Conservation (phyloP, 2,329 filamentous ascomycete genomes). For the Torrubiella hemipterigena region DNA sequence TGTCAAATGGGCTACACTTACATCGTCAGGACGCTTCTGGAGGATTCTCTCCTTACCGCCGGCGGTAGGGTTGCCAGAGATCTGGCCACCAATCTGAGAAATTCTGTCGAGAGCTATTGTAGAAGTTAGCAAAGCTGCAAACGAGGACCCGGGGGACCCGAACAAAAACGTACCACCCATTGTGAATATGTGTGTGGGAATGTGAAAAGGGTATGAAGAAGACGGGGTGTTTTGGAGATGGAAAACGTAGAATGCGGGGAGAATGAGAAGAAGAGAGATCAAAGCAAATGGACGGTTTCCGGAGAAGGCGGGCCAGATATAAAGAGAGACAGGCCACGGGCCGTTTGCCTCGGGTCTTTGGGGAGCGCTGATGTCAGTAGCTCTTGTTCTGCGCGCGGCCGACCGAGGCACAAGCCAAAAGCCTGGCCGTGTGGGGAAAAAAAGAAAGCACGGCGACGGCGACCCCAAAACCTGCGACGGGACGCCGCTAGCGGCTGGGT, state of each 20-base stretch:
- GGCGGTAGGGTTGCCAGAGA: conserved; percentile 46
- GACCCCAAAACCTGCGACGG: too few relatives aligned
- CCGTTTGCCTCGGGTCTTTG: not conserved
- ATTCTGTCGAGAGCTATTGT: conserved; percentile 43
- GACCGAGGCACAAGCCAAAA: not conserved
- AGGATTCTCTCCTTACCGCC: conserved; percentile 44
- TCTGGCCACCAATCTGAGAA: conserved; percentile 49
- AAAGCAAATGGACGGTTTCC: conserved; percentile 1
- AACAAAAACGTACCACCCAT: conserved; percentile 23
- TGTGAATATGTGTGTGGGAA: conserved; percentile 9
- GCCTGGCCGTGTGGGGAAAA: not conserved
- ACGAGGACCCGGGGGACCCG: not conserved
- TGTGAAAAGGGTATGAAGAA: not conserved
- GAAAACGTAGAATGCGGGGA: not conserved
- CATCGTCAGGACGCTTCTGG: conserved; percentile 57
- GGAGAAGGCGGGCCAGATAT: not conserved
- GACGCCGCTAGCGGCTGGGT: too few relatives aligned
- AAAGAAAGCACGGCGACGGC: too few relatives aligned
- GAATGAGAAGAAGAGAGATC: not conserved
- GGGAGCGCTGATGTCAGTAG: not conserved
- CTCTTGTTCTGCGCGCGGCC: not conserved
- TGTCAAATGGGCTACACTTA: not conserved
- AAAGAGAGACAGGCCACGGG: not conserved
- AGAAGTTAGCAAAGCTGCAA: conserved; percentile 6
- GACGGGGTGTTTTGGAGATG: not conserved